A percentile compares a stretch with the other conserved stretches of the same genome.
phyloP scores from a whole-genome alignment of 2,329 filamentous ascomycete species.

The Epichloe sylvatica region DNA sequence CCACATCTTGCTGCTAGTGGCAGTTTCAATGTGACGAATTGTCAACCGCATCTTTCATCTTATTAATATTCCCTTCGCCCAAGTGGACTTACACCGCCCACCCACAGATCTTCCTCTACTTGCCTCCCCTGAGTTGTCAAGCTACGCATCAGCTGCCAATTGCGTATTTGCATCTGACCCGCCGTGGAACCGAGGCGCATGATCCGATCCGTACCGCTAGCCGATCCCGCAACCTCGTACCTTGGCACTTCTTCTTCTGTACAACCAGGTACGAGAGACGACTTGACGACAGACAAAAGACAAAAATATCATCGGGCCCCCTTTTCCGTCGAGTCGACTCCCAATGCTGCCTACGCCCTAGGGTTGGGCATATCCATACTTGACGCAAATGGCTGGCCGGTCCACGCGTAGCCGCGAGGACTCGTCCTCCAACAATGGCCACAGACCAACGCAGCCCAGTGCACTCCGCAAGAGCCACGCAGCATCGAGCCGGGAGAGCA shows the following conservation, averaged over 20 bases:
- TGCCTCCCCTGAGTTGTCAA: too few species aligned
- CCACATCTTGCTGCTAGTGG: too few species aligned
- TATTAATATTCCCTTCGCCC: too few species aligned
- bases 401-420: constrained; percentile 17
- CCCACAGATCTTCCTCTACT: too few species aligned
- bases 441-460: constrained; percentile 30
- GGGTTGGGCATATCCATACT: neutral
- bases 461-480: constrained; percentile 32
- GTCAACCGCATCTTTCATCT: too few species aligned
- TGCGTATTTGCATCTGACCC: too few species aligned
- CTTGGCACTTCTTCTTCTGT: neutral
- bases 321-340: neutral
- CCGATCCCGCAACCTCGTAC: neutral
- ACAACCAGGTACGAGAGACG: neutral
- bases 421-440: constrained; percentile 17
- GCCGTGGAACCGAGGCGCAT: neutral
- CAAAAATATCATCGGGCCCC: neutral
- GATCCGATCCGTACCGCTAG: neutral
- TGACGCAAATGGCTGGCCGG: constrained; percentile 13
- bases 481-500: constrained; percentile 12
- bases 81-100: too few species aligned
- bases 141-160: too few species aligned
- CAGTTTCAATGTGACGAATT: too few species aligned
- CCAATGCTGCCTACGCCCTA: neutral
- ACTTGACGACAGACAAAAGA: neutral